Base-by-base conservation (phyloP, 148 eudicot genomes). In the Limonium bicolor region DNA sequence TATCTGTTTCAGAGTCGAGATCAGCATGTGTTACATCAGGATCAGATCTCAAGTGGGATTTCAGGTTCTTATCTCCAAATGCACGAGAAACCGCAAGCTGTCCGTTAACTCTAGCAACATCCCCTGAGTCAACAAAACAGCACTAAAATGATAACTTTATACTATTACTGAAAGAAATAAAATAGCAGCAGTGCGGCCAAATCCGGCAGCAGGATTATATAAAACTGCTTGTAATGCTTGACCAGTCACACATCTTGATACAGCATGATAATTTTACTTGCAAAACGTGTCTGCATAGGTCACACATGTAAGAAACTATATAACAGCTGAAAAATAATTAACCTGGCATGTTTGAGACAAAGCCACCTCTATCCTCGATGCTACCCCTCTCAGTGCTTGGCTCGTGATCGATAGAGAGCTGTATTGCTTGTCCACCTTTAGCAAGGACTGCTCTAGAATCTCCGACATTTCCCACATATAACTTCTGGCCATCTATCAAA, bases 301-400 rank as follows among this genome's bases (percentile, higher is more conserved):
- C n/a, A 26, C 53, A 41, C 39, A 20, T 16, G 12, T 35, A 64
- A 51, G 7, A 5, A 29, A 2, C 3, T 31, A 3, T 19, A 38
- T 36, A 40, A 38, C 22, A n/a, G 1, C 17, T 38, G 24, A 7
- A 20, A 3, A 29, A 24, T 5, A 28, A 3, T 16, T 17, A n/a
- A 61, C 93, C 93, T 65, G 93, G 93, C 77, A 82, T 77, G 48
- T 82, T 82, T 4, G 93, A 82, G 53, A 82, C 93, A 54, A 82
- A 82, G 48, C 93, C 93, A 17, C 93, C 93, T 52, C 65, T 64
- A 40, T 72, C 38, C 60, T 77, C 93, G 51, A 82, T 82, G 73
- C 72, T 74, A 21, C 52, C 79, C 4, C 86, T 66, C 39, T 82
- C 94, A 24, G 77, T 78, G 42, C 72, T 78, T 18, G 94, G 94